Conservation (phyloP, 1,284 basidiomycete genomes). For the Porogramme epimiltina region DNA sequence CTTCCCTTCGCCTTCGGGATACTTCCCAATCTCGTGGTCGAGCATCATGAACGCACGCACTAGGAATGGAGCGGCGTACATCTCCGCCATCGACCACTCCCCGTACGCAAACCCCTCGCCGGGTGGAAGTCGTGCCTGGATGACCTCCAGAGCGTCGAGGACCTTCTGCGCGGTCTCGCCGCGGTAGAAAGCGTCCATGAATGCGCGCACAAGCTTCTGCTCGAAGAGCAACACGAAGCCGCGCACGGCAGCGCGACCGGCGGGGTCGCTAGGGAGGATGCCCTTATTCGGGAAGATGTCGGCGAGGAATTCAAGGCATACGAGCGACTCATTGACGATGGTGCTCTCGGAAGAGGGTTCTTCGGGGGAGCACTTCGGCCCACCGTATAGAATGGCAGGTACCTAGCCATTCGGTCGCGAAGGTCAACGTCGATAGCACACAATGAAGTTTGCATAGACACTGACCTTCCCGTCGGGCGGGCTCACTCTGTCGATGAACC, state of each 20-base stretch:
- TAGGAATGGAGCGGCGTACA: slow-evolving; percentile 43
- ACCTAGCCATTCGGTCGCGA: slow-evolving; percentile 27
- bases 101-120: slow-evolving; percentile 34
- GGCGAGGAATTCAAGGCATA: slow-evolving; percentile 64
- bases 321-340: slow-evolving; percentile 62
- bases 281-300: slow-evolving; percentile 47
- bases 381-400: slow-evolving; percentile 60
- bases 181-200: slow-evolving; percentile 29
- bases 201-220: slow-evolving; percentile 43
- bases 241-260: slow-evolving; percentile 54
- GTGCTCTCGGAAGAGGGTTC: slow-evolving; percentile 55
- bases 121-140: slow-evolving; percentile 36
- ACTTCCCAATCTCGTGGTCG: slow-evolving; percentile 10
- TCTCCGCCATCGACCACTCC: slow-evolving; percentile 53
- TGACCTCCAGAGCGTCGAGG: slow-evolving; percentile 30
- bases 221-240: slow-evolving; percentile 58
- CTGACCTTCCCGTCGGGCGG: slow-evolving; percentile 57
- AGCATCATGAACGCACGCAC: slow-evolving; percentile 29
- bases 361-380: slow-evolving; percentile 49
- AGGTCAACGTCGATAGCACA: too few species aligned
- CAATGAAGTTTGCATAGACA: neutral
- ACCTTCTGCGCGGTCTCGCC: slow-evolving; percentile 38
- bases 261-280: slow-evolving; percentile 54
- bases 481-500: slow-evolving; percentile 64
- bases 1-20: slow-evolving; percentile 2